Evolutionary conservation across 495 filamentous ascomycete genomes (phyloP).

Genomic region (Aspergillus incahuasiensis): DNA sequence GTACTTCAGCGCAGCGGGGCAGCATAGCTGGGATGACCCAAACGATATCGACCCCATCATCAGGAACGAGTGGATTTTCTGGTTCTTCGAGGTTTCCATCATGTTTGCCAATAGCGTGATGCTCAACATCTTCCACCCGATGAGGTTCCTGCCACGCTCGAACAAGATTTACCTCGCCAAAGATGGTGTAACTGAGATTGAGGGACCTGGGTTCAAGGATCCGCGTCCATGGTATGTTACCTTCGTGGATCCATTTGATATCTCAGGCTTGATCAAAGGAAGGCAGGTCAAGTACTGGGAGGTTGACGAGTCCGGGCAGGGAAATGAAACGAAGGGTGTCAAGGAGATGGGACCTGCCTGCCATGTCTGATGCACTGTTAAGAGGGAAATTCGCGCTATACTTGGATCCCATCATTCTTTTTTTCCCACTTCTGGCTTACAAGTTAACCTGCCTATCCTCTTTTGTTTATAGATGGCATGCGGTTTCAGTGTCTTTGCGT

Average conservation of each 20-base stretch:
- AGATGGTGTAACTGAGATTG: conserved; percentile 63
- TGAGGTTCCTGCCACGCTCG: conserved; percentile 54
- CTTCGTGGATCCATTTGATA: conserved; percentile 63
- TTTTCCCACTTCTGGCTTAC: no score
- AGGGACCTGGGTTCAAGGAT: conserved; percentile 60
- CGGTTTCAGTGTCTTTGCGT: not conserved
- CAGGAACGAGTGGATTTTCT: conserved; percentile 69
- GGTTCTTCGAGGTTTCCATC: conserved; percentile 60
- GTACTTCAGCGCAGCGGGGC: conserved; percentile 46
- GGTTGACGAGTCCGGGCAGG: not conserved
- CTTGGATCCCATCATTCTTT: no score
- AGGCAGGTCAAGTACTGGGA: conserved; percentile 56
- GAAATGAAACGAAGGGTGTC: not conserved
- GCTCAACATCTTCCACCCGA: conserved; percentile 61
- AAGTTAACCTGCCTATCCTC: not conserved
- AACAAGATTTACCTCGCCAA: conserved; percentile 59
- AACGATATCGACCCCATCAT: conserved; percentile 48
- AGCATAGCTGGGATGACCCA: conserved; percentile 32
- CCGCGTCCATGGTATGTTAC: conserved; percentile 48
- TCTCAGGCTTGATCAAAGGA: conserved; percentile 52
- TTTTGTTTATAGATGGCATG: not conserved
- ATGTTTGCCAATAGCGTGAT: conserved; percentile 61
- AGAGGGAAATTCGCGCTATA: no score
- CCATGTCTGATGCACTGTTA: not conserved
- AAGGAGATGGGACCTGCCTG: not conserved